Base-by-base conservation (phyloP, 768 basidiomycete genomes). In the Xerocomellus chrysenteron region DNA sequence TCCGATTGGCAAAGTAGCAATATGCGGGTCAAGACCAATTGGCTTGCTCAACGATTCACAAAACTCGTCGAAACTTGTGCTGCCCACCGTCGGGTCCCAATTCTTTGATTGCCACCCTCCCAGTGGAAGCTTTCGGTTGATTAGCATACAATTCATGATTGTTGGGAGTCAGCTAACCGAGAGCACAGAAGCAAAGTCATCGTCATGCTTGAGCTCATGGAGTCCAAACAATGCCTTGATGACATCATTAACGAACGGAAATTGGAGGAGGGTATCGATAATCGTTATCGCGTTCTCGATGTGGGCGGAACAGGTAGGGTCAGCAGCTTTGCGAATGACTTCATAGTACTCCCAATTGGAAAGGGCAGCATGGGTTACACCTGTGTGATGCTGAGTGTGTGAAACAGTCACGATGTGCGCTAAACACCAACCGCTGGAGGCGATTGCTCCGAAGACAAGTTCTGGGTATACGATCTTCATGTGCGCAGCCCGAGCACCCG, bases 401-500 rank as follows among this genome's bases (percentile, higher is more conserved):
- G 39, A 54, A 19, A 42, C 28, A 50, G 21, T 28, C 28, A 9
- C 30, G 30, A 14, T 9, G 46, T 19, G 21, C 48, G 61, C 28
- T 28, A 10, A 45, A 43, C 16, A 54, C 82, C 6, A 60, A 86
- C 90, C 93, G 55, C 90, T 92, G 16, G 88, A 91, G 2, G 94
- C 92, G 54, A 97, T 94, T 2, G 91, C 87, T 21, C 94, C 94
- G 70, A 80, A 94, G 5, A 92, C 88, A n/a, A 95, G 76, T 33
- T 94, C 85, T 0, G 94, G 93, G 65, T 93, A 94, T 26, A 94
- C 78, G 33, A 92, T 75, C 52, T 82, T 84, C 88, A 96, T 93
- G 65, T 96, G 92, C 0, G 95, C 95, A 0, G 94, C 87, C 13
- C 94, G 86, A 9, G 94, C 95, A 57, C 95, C 95, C 12, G 94